phyloP scores from a whole-genome alignment of 176 grass and related monocot species.

The Cenchrus americanus region DNA sequence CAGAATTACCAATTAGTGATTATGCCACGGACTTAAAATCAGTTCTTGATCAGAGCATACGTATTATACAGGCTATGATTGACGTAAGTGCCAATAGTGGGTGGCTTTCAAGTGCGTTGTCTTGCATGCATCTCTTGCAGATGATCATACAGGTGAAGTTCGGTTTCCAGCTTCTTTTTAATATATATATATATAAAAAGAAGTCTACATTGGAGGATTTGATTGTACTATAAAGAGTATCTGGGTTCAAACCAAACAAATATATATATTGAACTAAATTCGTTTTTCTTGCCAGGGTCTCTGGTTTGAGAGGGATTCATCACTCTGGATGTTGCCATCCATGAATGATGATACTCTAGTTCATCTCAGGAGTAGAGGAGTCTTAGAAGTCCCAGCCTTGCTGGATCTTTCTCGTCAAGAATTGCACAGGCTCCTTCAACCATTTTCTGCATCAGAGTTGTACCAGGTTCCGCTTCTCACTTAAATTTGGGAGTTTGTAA shows the following conservation, averaged over 20 bases:
- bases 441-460: conserved; percentile 58
- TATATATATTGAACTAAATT: conserved; percentile 13
- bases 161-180: conserved; percentile 31
- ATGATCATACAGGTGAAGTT: conserved; percentile 93
- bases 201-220: conserved; percentile 7
- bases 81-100: conserved; percentile 98
- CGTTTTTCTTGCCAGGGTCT: conserved; percentile 60
- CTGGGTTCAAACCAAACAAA: conserved; percentile 19
- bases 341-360: conserved; percentile 79
- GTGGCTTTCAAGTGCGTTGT: conserved; percentile 86
- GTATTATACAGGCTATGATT: conserved; percentile 98
- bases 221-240: not conserved
- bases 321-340: conserved; percentile 87
- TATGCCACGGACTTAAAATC: conserved; percentile 97
- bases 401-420: conserved; percentile 68
- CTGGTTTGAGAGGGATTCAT: conserved; percentile 92
- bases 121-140: conserved; percentile 95
- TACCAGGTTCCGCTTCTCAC: conserved; percentile 64
- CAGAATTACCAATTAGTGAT: conserved; percentile 88
- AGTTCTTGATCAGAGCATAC: conserved; percentile 98
- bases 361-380: conserved; percentile 68
- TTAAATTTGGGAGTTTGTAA: conserved; percentile 16
- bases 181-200: not conserved
- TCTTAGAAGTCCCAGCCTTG: conserved; percentile 58
- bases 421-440: conserved; percentile 66